These are phyloP conservation scores for Russula compacta DNA, from an alignment of 768 basidiomycete species.

Conservation along the genomic window DNA sequence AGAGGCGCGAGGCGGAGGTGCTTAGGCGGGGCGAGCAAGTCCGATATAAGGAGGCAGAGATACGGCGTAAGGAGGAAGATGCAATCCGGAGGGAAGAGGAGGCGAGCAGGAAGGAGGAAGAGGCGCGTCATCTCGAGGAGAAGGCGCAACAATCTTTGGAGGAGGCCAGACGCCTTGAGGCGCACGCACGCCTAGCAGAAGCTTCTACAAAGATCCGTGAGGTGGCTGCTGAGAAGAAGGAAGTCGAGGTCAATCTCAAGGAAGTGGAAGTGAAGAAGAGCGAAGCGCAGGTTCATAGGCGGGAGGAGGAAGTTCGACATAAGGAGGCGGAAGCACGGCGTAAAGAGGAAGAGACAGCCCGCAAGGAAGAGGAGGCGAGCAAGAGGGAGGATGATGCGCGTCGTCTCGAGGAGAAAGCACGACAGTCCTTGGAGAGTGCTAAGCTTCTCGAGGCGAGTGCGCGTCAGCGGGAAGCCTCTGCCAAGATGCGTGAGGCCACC, in stretches of 20 bases:
- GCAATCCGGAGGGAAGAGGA: conserved; percentile 26
- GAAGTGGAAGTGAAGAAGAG: conserved; percentile 26
- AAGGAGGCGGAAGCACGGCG: conserved; percentile 26
- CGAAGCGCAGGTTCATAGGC: conserved; percentile 28
- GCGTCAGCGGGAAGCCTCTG: conserved; percentile 21
- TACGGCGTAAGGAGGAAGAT: conserved; percentile 29
- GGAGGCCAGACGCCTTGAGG: conserved; percentile 19
- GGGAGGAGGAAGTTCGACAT: conserved; percentile 24
- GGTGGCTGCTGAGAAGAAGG: conserved; percentile 14
- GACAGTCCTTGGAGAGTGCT: conserved; percentile 17
- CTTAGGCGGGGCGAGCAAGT: conserved; percentile 27
- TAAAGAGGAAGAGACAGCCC: conserved; percentile 27
- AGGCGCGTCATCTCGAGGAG: conserved; percentile 21
- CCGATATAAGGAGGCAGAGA: conserved; percentile 28
- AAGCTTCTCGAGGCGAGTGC: neutral
- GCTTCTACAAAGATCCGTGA: conserved; percentile 21
- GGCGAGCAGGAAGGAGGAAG: conserved; percentile 21
- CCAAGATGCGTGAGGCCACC: conserved; percentile 16
- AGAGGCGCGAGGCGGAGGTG: conserved; percentile 28
- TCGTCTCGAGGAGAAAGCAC: conserved; percentile 28
- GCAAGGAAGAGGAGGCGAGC: conserved; percentile 30
- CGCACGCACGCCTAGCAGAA: conserved; percentile 21
- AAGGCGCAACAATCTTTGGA: conserved; percentile 19
- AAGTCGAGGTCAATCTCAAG: conserved; percentile 19
- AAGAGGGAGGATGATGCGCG: conserved; percentile 26